phyloP scores from a whole-genome alignment of 2,329 filamentous ascomycete genomes.

The Fulvia fulva region DNA sequence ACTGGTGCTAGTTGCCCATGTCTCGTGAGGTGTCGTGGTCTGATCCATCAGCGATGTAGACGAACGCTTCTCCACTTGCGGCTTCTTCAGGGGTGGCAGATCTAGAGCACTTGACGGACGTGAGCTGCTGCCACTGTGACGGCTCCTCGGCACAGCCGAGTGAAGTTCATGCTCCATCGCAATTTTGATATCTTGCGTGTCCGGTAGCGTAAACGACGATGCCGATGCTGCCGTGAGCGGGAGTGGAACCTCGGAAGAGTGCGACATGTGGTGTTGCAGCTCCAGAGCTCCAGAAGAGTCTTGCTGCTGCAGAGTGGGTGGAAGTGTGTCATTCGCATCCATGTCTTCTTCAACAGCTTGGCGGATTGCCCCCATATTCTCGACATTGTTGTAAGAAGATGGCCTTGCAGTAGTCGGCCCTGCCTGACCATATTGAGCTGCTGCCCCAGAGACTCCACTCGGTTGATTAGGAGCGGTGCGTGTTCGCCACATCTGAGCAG shows the following conservation, averaged over 20 bases:
- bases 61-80: neutral
- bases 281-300: constrained; percentile 5
- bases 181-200: neutral
- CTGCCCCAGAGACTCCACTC: neutral
- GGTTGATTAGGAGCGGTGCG: constrained; percentile 16
- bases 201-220: neutral
- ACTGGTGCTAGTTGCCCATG: neutral
- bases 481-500: constrained; percentile 1
- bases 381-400: constrained; percentile 3
- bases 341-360: constrained; percentile 8
- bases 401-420: constrained; percentile 6
- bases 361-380: constrained; percentile 9
- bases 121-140: neutral
- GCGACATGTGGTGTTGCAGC: neutral
- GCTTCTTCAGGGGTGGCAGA: constrained; percentile 32
- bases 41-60: constrained; percentile 8
- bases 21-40: neutral
- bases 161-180: neutral
- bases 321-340: neutral
- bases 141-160: neutral
- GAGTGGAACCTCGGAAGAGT: constrained; percentile 1
- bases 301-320: neutral
- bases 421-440: constrained; percentile 9
- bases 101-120: constrained; percentile 15
- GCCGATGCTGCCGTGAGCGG: constrained; percentile 1